Conservation (phyloP, 371 early-diverging fungal genomes). For the Mucor racemosus region DNA sequence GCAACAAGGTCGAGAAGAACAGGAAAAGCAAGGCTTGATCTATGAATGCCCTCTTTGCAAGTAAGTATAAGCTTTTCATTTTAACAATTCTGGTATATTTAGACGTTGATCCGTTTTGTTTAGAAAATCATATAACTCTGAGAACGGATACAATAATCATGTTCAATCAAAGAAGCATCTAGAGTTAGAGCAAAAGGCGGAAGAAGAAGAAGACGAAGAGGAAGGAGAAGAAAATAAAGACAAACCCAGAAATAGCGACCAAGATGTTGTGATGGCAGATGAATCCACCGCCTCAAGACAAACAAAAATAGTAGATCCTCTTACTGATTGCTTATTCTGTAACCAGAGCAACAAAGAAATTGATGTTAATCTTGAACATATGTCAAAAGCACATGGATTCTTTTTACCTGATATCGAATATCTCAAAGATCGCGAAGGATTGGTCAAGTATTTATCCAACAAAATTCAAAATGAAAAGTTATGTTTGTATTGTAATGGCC, state of each 20-base stretch:
- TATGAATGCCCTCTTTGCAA: constrained; percentile 47
- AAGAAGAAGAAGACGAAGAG: constrained; percentile 31
- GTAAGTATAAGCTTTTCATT: constrained; percentile 16
- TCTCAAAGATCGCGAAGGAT: constrained; percentile 81
- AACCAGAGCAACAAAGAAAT: constrained; percentile 61
- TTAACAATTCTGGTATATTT: too few species aligned
- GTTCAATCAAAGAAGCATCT: constrained; percentile 89
- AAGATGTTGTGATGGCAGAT: constrained; percentile 23
- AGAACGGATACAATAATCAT: constrained; percentile 90
- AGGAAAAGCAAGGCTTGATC: constrained; percentile 38
- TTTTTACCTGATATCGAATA: constrained; percentile 97
- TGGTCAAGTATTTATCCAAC: constrained; percentile 87
- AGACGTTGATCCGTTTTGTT: background rate
- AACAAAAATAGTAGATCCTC: constrained; percentile 20
- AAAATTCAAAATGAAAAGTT: constrained; percentile 88
- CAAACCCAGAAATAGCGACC: constrained; percentile 10
- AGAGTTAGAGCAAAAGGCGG: constrained; percentile 61
- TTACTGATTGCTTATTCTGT: constrained; percentile 83
- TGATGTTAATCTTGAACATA: constrained; percentile 85
- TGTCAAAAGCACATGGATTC: constrained; percentile 88
- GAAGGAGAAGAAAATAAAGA: too few species aligned
- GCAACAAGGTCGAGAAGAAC: constrained; percentile 38
- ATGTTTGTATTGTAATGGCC: constrained; percentile 94
- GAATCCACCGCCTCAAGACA: constrained; percentile 21
- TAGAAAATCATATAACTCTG: constrained; percentile 70